Conservation (phyloP, 2,329 filamentous ascomycete genomes). For the Nemania abortiva region DNA sequence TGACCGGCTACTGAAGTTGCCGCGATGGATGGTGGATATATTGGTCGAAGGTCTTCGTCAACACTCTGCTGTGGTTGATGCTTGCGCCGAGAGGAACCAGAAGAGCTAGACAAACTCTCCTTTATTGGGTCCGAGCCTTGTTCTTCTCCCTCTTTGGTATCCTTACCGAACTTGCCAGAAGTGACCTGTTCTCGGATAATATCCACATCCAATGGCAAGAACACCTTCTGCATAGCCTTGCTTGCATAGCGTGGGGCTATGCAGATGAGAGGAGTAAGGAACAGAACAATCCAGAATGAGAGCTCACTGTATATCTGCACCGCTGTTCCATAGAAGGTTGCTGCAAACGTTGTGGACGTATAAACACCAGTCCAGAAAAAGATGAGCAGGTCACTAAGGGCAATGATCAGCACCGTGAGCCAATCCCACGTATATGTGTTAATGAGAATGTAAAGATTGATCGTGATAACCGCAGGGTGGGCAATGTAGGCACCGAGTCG, state of each 20-base stretch:
- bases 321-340: conserved; percentile 79
- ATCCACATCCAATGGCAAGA: conserved; percentile 91
- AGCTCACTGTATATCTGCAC: conserved; percentile 82
- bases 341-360: conserved; percentile 63
- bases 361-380: conserved; percentile 98
- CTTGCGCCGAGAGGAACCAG: conserved; percentile 62
- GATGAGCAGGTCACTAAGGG: conserved; percentile 85
- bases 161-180: conserved; percentile 82
- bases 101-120: conserved; percentile 53
- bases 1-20: conserved; percentile 76
- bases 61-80: conserved; percentile 71
- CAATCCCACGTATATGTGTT: conserved; percentile 99
- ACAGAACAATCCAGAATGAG: conserved; percentile 87
- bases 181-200: conserved; percentile 94
- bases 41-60: conserved; percentile 89
- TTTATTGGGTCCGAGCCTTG: conserved; percentile 55
- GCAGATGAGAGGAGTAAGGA: conserved; percentile 83
- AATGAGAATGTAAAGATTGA: conserved; percentile 94
- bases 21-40: conserved; percentile 91
- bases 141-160: conserved; percentile 57
- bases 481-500: conserved; percentile 90
- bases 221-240: conserved; percentile 93
- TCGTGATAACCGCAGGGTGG: conserved; percentile 84
- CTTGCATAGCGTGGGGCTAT: conserved; percentile 87
- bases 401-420: conserved; percentile 87